Evolutionary conservation across 1,284 basidiomycete genomes (phyloP), one percentile per base, ranked within the genome.

Genomic region (Schizophyllum amplum): DNA sequence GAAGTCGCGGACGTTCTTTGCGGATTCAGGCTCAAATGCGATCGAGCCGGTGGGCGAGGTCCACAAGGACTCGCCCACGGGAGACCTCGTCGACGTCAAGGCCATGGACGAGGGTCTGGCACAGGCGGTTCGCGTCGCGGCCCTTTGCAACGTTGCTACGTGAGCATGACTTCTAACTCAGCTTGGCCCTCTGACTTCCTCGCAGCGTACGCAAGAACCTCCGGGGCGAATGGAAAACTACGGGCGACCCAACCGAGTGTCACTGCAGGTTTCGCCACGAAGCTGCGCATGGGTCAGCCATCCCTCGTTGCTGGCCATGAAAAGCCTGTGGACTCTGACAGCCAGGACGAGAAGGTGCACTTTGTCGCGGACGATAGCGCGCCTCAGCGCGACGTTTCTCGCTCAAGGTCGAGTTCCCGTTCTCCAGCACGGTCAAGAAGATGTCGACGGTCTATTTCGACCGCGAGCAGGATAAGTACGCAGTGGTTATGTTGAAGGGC

Each of bases 161-260:
- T 72, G 46, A 55, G 70, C 65, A 24, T 13, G 48, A 26, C 47
- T 21, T 48, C 13, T 24, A 53, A 26, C 46, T 52, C 21, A 49
- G 5, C 17, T n/a, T 56, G 5, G 57, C 23, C 20, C 4, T 48
- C 42, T 58, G 13, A 57, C 42, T 11, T 50, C 22, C 17, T 20
- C 47, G 5, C 17, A 73, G 70, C 17, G 68, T 72, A 48, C 67
- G 63, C 26, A 67, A 71, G 55, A 72, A 71, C 54, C 58, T 69
- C 50, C 69, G 68, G 57, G 79, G 77, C 22, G 70, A 75, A 57
- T 88, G 86, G 86, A 77, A 80, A 47, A 81, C 83, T 0, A 81
- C 82, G 51, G 87, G 87, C 25, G 86, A 89, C 63, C 82, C 86
- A 1, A 89, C 87, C 17, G 81, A 84, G 75, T 81, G 33, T 83